Base-by-base conservation (phyloP, 129 eudicot genomes). In the Deinandra increscens region DNA sequence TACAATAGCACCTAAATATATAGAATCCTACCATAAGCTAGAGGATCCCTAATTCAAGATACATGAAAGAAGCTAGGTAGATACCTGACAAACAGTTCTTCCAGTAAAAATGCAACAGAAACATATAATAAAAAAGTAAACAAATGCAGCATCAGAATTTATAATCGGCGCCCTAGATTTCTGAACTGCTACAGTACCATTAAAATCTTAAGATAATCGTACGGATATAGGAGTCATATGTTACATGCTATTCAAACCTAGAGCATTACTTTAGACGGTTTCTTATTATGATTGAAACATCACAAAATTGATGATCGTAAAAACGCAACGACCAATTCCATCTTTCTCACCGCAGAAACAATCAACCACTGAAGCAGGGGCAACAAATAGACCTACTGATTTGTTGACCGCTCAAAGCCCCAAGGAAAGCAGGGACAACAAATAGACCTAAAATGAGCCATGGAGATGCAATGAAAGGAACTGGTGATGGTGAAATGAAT, bases 401-500 rank as follows among this genome's bases (percentile, higher is more conserved):
- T 73, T 89, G 95, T 74, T 93, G 98, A 59, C 98, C 98, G 41
- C 80, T 77, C 44, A 93, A 80, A 62, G 98, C 98, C 76, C 98
- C 98, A 17, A 89, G 88, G 69, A 93, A 83, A 75, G 98, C 86
- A 63, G 98, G 98, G 54, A 84, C 59, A 63, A 70, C 92, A 49
- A 86, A 83, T 48, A 93, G 68, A 81, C 98, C 96, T 45, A 71
- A 37, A 54, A 76, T 90, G 34, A 93, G 75, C 96, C 84, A 93
- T 6, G 96, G 97, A 71, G 64, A 81, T 66, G 96, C 62, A 76
- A 93, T 65, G 39, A 68, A 89, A 70, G 96, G 98, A 71, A 89
- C 85, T 3, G 98, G 86, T 54, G 91, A 76, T 46, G 88, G 75
- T 22, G 92, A 89, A 60, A 83, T 31, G 53, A 76, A 37, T 12